phyloP scores from a whole-genome alignment of 495 filamentous ascomycete species.

The Umbilicaria muhlenbergii region DNA sequence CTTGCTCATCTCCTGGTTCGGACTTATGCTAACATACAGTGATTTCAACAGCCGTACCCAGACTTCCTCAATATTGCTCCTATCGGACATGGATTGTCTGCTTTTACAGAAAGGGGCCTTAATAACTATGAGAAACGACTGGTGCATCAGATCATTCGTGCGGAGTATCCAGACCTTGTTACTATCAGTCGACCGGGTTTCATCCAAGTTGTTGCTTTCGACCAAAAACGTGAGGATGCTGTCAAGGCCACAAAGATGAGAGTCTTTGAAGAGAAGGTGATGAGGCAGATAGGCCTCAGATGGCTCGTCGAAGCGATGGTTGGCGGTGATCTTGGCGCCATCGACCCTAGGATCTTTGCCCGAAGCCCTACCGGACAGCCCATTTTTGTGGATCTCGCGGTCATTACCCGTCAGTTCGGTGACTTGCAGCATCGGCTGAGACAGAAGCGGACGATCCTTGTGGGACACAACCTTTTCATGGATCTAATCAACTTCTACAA shows the following conservation, averaged over 20 bases:
- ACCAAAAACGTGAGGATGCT: conserved; percentile 31
- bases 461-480: conserved; percentile 66
- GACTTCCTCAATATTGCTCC: conserved; percentile 21
- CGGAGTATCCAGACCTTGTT: conserved; percentile 42
- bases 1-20: not conserved
- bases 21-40: not conserved
- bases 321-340: conserved; percentile 36
- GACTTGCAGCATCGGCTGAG: conserved; percentile 25
- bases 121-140: conserved; percentile 44
- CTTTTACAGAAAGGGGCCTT: conserved; percentile 9
- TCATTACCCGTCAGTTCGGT: conserved; percentile 16
- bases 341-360: conserved; percentile 19
- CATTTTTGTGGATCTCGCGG: conserved; percentile 17
- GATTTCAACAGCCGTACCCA: not conserved
- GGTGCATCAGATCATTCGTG: conserved; percentile 50
- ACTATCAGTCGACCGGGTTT: conserved; percentile 28
- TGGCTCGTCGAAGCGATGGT: conserved; percentile 56
- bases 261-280: conserved; percentile 26
- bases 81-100: not conserved
- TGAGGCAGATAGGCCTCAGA: conserved; percentile 42
- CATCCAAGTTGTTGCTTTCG: conserved; percentile 34
- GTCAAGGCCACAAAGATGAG: conserved; percentile 22
- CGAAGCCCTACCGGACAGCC: conserved; percentile 12
- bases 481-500: conserved; percentile 59
- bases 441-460: conserved; percentile 34